Base-by-base conservation (phyloP, 164 flowering plant species). In the Annona squamosa region DNA sequence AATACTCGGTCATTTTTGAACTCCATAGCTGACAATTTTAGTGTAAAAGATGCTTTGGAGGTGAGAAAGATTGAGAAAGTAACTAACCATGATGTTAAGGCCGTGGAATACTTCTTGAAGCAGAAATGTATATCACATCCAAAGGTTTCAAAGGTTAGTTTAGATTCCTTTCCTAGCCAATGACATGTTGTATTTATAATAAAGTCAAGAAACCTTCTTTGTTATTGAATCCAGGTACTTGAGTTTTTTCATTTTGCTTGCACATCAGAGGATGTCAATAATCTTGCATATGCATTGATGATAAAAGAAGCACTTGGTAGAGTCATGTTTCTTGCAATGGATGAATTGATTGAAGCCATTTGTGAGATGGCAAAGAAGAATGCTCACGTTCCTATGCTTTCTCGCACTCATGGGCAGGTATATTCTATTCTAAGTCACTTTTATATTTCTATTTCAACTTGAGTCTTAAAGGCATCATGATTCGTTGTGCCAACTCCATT, bases 321-420 rank as follows among this genome's bases (percentile, higher is more conserved):
- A 0, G 94, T 90, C 66, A 78, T 92, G 9, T 63, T 89, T 74
- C 99, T 93, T 5, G 81, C 76, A 59, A 91, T 92, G 90, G 93
- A 91, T 80, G 77, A 87, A 18, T 71, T 96, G 80, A 89, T 91
- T 69, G 63, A 75, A 66, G 86, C 87, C 43, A 76, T 92, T 72
- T 78, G 86, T 77, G 71, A 73, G 68, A 79, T 93, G 89, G 97
- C 94, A 42, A 85, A 84, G 79, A 86, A 76, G 74, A 77, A 83
- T 85, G 94, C 95, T 7, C 76, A 83, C 16, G 76, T 91, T 81
- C 81, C 97, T 69, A 92, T 93, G 95, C 97, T 96, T 82, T 92
- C 97, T 73, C 97, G 91, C 69, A 96, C 98, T 62, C 98, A 96
- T 83, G 99, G 98, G 48, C 99, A 91, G 94, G 98, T 93, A 84